These are phyloP conservation scores for Coniochaeta sp. DNA, from an alignment of 2,329 filamentous ascomycete genomes.

Conservation along the genomic window DNA sequence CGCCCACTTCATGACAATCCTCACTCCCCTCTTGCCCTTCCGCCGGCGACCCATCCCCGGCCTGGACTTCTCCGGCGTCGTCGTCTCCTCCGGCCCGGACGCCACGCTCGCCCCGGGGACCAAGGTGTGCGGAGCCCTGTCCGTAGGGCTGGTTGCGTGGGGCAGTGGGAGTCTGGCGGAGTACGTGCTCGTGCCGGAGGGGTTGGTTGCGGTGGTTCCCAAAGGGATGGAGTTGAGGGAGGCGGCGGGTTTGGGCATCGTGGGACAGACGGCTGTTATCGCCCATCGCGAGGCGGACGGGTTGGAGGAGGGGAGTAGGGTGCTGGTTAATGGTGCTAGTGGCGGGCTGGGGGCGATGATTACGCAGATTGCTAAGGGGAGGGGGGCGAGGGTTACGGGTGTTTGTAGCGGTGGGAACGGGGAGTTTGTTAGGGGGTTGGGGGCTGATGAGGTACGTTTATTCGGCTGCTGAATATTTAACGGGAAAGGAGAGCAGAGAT, in stretches of 20 bases:
- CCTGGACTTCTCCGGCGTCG: slow-evolving; percentile 26
- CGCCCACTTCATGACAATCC: slow-evolving; percentile 20
- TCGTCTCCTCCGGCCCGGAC: slow-evolving; percentile 20
- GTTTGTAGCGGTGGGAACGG: slow-evolving; percentile 41
- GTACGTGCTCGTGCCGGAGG: slow-evolving; percentile 24
- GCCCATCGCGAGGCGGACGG: slow-evolving; percentile 15
- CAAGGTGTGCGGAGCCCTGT: slow-evolving; percentile 20
- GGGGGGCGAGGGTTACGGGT: slow-evolving; percentile 33
- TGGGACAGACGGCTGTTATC: slow-evolving; percentile 25
- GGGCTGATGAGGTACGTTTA: slow-evolving; percentile 35
- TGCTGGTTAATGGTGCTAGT: slow-evolving; percentile 43
- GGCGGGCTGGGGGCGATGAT: slow-evolving; percentile 40
- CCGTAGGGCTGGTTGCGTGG: slow-evolving; percentile 15
- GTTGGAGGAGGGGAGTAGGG: slow-evolving; percentile 18
- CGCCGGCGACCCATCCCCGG: slow-evolving; percentile 20
- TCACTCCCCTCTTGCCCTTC: slow-evolving; percentile 23
- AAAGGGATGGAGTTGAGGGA: slow-evolving; percentile 10
- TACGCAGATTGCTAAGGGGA: slow-evolving; percentile 35
- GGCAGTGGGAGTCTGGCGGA: slow-evolving; percentile 26
- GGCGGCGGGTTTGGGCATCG: slow-evolving; percentile 24
- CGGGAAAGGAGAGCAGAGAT: too few species aligned
- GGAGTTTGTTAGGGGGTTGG: slow-evolving; percentile 35
- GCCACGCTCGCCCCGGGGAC: slow-evolving; percentile 11
- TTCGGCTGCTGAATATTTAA: too few species aligned
- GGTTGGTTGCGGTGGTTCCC: slow-evolving; percentile 20